phyloP scores from a whole-genome alignment of 805 yeast genomes.

The Teunomyces panamensis region DNA sequence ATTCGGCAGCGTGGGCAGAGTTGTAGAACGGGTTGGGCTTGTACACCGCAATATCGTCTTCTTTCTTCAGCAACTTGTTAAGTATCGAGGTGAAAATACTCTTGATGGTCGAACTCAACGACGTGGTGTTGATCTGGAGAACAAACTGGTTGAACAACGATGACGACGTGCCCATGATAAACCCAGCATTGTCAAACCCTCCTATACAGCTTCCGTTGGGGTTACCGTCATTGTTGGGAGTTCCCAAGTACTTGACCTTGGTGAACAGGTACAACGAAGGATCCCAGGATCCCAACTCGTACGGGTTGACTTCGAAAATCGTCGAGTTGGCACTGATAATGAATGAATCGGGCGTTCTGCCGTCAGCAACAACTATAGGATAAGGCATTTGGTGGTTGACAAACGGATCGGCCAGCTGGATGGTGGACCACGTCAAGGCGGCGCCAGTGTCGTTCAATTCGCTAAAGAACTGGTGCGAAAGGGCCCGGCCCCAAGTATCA shows the following conservation, averaged over 20 bases:
- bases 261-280: conserved; percentile 22
- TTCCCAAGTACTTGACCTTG: conserved; percentile 23
- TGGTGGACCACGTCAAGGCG: conserved; percentile 21
- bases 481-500: conserved; percentile 44
- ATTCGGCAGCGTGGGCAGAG: conserved; percentile 26
- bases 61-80: conserved; percentile 40
- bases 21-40: conserved; percentile 41
- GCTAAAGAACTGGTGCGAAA: conserved; percentile 38
- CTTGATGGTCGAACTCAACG: conserved; percentile 15
- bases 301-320: conserved; percentile 24
- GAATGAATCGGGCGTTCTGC: conserved; percentile 21
- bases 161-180: conserved; percentile 23
- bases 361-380: conserved; percentile 26
- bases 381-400: conserved; percentile 25
- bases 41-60: conserved; percentile 27
- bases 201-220: conserved; percentile 17
- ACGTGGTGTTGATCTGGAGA: conserved; percentile 15
- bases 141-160: conserved; percentile 24
- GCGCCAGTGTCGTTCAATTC: conserved; percentile 24
- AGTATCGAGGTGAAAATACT: conserved; percentile 22
- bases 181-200: conserved; percentile 27
- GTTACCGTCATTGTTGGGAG: conserved; percentile 16
- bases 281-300: conserved; percentile 28
- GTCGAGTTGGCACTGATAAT: conserved; percentile 26
- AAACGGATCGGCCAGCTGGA: conserved; percentile 18